Evolutionary conservation across 106 monocot species (phyloP).

Genomic region (Alisma plantagoaquatica): DNA sequence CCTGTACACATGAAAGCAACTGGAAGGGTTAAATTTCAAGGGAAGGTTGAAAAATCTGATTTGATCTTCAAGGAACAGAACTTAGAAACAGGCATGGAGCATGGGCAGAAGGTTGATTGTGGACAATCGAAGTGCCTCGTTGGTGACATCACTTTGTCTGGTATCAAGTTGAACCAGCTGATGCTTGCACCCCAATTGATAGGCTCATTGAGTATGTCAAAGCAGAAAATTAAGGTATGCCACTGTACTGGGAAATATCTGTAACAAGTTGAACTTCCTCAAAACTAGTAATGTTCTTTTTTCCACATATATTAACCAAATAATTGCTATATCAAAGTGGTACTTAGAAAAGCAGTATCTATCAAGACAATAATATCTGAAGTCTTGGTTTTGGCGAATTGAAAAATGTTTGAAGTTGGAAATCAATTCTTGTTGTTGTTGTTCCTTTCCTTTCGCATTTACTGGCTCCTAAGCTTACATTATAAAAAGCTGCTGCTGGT

Average conservation of each 20-base stretch:
- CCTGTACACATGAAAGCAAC: conserved; percentile 86
- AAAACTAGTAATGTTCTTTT: too few species aligned
- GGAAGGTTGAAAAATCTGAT: conserved; percentile 47
- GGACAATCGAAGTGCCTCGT: conserved; percentile 37
- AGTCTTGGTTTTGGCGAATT: too few species aligned
- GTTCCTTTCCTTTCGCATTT: too few species aligned
- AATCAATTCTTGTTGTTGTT: too few species aligned
- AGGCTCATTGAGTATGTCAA: conserved; percentile 70
- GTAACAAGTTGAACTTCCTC: too few species aligned
- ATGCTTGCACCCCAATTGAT: conserved; percentile 81
- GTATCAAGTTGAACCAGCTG: conserved; percentile 91
- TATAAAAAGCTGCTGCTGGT: too few species aligned
- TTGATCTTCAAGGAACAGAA: conserved; percentile 2
- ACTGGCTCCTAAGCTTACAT: too few species aligned
- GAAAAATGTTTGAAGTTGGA: too few species aligned
- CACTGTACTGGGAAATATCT: not conserved
- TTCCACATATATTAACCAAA: too few species aligned
- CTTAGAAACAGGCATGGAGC: not conserved
- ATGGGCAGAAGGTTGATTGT: conserved; percentile 10
- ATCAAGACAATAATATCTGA: too few species aligned
- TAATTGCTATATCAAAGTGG: too few species aligned
- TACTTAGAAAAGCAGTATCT: too few species aligned
- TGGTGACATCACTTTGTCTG: conserved; percentile 85
- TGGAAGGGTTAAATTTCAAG: conserved; percentile 82
- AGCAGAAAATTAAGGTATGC: conserved; percentile 56